A percentile compares a stretch with the other conserved stretches of the same genome.
Evolutionary conservation across 768 basidiomycete species (phyloP).

Genomic region (Psilocybe azurescens): DNA sequence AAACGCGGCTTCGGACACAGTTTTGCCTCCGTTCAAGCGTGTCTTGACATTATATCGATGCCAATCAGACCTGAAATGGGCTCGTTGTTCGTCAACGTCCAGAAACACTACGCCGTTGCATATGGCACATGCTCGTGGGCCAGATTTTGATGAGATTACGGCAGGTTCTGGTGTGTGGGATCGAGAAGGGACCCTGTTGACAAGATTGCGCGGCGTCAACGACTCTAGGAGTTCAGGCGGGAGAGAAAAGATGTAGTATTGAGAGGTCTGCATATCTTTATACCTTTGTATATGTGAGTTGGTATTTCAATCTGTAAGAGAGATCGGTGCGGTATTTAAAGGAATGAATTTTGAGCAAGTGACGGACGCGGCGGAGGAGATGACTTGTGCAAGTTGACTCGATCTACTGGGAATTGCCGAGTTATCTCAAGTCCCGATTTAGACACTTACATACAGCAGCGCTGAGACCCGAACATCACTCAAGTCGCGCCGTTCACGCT

Average conservation of each 20-base stretch:
- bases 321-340: not conserved
- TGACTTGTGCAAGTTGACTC: constrained; percentile 24
- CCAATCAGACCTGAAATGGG: constrained; percentile 95
- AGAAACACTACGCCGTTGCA: constrained; percentile 73
- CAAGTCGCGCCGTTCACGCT: constrained; percentile 3
- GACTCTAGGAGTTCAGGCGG: constrained; percentile 71
- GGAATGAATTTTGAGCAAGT: not conserved
- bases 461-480: not conserved
- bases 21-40: constrained; percentile 63
- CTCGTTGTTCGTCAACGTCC: constrained; percentile 81
- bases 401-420: constrained; percentile 27
- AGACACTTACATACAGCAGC: not conserved
- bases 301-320: not conserved
- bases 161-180: constrained; percentile 38
- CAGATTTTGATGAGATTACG: constrained; percentile 36
- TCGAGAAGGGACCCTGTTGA: constrained; percentile 44
- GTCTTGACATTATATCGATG: constrained; percentile 97
- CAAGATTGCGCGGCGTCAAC: constrained; percentile 69
- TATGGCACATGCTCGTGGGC: constrained; percentile 68
- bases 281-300: not conserved
- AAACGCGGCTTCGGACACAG: constrained; percentile 76
- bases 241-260: constrained; percentile 74
- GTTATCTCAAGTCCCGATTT: not conserved
- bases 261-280: constrained; percentile 33
- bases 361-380: not conserved